phyloP scores from a whole-genome alignment of 306 rosid species.

The Corylus heterophylla region DNA sequence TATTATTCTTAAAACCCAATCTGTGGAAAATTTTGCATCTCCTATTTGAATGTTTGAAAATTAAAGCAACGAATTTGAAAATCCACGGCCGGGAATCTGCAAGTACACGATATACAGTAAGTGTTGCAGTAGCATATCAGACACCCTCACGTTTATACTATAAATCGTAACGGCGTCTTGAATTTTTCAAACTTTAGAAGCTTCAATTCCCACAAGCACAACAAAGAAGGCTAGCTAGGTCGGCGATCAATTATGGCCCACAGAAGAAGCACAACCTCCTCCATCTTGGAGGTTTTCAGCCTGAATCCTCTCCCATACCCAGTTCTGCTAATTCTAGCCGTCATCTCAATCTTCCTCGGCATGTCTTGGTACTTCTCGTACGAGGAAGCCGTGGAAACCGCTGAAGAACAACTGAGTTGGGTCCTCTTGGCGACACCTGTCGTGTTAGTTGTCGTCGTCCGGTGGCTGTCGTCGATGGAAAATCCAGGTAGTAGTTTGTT shows the following conservation, averaged over 20 bases:
- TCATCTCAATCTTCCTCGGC: slow-evolving; percentile 56
- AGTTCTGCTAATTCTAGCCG: slow-evolving; percentile 58
- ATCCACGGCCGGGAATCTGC: background rate
- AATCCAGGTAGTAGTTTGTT: slow-evolving; percentile 39
- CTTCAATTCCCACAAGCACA: background rate
- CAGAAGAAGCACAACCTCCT: slow-evolving; percentile 44
- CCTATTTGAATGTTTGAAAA: too few relatives aligned
- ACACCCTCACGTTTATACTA: background rate
- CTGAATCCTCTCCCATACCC: slow-evolving; percentile 73
- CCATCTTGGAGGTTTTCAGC: slow-evolving; percentile 57
- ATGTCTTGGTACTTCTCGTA: slow-evolving; percentile 61
- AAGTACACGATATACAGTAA: background rate
- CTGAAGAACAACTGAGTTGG: slow-evolving; percentile 57
- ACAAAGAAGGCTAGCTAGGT: background rate
- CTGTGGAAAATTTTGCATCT: too few relatives aligned
- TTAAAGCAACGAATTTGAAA: background rate
- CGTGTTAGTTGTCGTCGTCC: slow-evolving; percentile 48
- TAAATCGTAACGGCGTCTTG: background rate
- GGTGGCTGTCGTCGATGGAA: slow-evolving; percentile 68
- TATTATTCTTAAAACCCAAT: background rate
- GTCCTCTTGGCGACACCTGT: slow-evolving; percentile 55
- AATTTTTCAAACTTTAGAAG: background rate
- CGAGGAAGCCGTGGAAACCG: slow-evolving; percentile 59
- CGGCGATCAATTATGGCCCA: slow-evolving; percentile 33
- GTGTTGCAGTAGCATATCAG: background rate